Percentiles rank a stretch among this genome's conserved stretches.
Evolutionary conservation across 2,329 filamentous ascomycete genomes (phyloP).

Genomic region (Xylaria sp.): DNA sequence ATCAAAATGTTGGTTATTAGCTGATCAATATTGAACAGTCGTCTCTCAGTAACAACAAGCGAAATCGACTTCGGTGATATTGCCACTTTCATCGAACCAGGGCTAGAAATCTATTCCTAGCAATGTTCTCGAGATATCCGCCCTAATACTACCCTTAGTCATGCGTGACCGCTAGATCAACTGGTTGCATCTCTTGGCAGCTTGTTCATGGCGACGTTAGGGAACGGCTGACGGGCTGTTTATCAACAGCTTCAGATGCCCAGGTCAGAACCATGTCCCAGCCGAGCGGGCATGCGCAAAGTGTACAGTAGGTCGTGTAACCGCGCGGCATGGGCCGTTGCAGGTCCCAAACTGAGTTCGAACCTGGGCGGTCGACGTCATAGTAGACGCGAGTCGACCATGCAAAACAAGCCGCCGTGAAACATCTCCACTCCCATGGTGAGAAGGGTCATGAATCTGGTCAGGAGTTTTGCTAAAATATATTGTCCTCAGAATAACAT

Average conservation of each 20-base stretch:
- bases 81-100: conserved; percentile 1
- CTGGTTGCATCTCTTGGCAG: conserved; percentile 21
- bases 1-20: not conserved
- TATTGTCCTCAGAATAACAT: conserved; percentile 4
- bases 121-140: not conserved
- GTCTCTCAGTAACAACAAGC: not conserved
- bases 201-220: not conserved
- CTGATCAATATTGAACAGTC: not conserved
- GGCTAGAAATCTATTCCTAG: not conserved
- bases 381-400: conserved; percentile 9
- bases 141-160: not conserved
- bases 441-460: conserved; percentile 1
- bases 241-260: conserved; percentile 2
- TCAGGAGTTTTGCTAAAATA: conserved; percentile 27
- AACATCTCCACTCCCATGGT: conserved; percentile 1
- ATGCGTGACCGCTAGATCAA: not conserved
- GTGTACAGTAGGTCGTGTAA: conserved; percentile 9
- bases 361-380: conserved; percentile 23
- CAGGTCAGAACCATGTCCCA: conserved; percentile 18
- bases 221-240: conserved; percentile 20
- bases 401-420: conserved; percentile 7
- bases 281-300: conserved; percentile 23
- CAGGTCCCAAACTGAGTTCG: conserved; percentile 13
- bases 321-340: conserved; percentile 4
- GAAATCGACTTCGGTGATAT: not conserved